Evolutionary conservation across 345 rosid genomes (phyloP), one percentile per base, ranked within the genome.

Genomic region (Boechera retrofracta): DNA sequence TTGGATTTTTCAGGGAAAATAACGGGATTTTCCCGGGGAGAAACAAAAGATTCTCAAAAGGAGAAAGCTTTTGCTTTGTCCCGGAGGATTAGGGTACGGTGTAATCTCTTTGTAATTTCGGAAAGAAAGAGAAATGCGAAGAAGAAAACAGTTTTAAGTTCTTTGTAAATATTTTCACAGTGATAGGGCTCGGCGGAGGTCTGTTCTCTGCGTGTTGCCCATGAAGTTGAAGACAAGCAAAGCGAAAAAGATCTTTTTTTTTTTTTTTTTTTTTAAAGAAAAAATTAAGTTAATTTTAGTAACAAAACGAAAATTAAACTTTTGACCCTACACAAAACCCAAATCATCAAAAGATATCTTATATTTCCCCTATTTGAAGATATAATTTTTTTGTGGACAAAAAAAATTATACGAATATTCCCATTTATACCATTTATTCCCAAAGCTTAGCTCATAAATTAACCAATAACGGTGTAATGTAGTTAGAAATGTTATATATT

Each of bases 171-270:
- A 9, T 36, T 41, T 41, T 47, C 15, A 64, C 3, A 26, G 67
- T 60, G 47, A 52, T 69, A 69, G 80, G 64, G 35, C 64, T 76
- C 64, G 64, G 56, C 48, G 64, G 52, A 57, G 61, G 74, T 61
- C 48, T 61, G 1, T 16, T 69, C 64, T 76, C 55, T 69, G 74
- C 61, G 79, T 75, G 67, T 67, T 58, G 79, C 4, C 16, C 42
- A 67, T 67, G 13, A 58, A 75, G 13, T 67, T 67, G 41, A 58
- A 67, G 73, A 33, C 60, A 0, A 74, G 9, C 39, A 3, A 41
- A 10, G 4, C 29, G 29, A 3, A 55, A 74, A 67, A 67, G 1
- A 67, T 65, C 10, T 64, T 7, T 16, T 11, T n/a, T 69, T 8
- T 18, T 51, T 4, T 2, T 2, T 2, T 0, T 4, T 29, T 18